Evolutionary conservation across 2,329 filamentous ascomycete species (phyloP).

Genomic region (Talaromyces sp.): DNA sequence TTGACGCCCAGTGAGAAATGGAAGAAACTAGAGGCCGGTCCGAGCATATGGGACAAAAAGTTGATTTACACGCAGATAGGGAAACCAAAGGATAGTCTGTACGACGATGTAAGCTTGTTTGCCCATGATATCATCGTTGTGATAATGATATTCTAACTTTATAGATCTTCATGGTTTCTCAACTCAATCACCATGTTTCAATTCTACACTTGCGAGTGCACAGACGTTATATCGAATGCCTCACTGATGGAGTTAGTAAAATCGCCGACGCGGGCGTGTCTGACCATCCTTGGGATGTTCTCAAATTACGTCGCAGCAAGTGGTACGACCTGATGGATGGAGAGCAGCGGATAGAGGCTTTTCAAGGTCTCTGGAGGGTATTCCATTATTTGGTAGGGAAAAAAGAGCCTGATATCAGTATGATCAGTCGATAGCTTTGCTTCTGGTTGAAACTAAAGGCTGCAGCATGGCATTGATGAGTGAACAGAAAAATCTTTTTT

Average conservation of each 20-base stretch:
- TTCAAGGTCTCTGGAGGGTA: slow-evolving; percentile 54
- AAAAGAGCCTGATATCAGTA: not conserved
- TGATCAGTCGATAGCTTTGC: not conserved
- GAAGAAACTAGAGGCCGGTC: slow-evolving; percentile 48
- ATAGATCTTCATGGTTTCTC: slow-evolving; percentile 58
- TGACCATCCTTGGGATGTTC: slow-evolving; percentile 45
- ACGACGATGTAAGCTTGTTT: slow-evolving; percentile 50
- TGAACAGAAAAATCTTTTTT: not conserved
- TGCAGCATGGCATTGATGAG: not conserved
- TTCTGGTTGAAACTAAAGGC: not conserved
- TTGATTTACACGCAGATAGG: slow-evolving; percentile 54
- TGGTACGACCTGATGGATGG: slow-evolving; percentile 57
- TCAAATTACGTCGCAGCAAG: slow-evolving; percentile 49
- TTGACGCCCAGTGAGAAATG: slow-evolving; percentile 47
- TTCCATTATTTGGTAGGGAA: slow-evolving; percentile 49
- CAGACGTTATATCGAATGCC: slow-evolving; percentile 50
- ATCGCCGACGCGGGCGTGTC: slow-evolving; percentile 17
- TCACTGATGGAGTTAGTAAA: slow-evolving; percentile 41
- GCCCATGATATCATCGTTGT: not conserved
- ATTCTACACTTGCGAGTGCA: slow-evolving; percentile 56
- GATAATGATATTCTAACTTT: not conserved
- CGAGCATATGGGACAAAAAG: slow-evolving; percentile 52
- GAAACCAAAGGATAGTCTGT: slow-evolving; percentile 41
- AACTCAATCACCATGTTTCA: slow-evolving; percentile 58
- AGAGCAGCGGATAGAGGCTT: slow-evolving; percentile 51